A percentile compares a stretch with the other conserved stretches of the same genome.
These are phyloP conservation scores for Citrullus amarus DNA, from an alignment of 306 rosid species.

Conservation along the genomic window DNA sequence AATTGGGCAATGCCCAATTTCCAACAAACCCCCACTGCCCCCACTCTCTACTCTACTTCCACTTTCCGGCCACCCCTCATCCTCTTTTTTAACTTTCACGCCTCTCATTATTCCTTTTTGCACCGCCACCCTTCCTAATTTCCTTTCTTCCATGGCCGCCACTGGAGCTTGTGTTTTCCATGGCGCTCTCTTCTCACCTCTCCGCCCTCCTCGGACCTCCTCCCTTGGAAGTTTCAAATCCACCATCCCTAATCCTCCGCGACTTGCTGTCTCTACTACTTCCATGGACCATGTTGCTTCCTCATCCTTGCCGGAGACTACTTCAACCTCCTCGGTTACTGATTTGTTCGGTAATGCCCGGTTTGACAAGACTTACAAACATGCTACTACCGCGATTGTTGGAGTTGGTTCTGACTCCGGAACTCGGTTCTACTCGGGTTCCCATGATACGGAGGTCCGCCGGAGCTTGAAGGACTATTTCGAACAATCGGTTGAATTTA, in stretches of 20 bases:
- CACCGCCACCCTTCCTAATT: neutral
- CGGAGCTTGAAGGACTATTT: constrained; percentile 29
- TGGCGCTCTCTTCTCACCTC: neutral
- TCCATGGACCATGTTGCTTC: constrained; percentile 11
- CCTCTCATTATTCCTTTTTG: too few relatives aligned
- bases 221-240: constrained; percentile 4
- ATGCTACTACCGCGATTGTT: neutral
- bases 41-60: neutral
- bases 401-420: neutral
- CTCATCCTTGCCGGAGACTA: neutral
- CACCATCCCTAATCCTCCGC: neutral
- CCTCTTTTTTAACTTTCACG: neutral
- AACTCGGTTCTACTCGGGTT: neutral
- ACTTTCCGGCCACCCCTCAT: neutral
- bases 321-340: neutral
- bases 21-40: neutral
- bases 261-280: constrained; percentile 22
- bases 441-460: constrained; percentile 9
- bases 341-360: neutral
- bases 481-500: constrained; percentile 32
- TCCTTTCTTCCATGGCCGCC: constrained; percentile 24
- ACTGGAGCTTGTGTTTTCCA: constrained; percentile 19
- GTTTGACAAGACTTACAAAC: constrained; percentile 11
- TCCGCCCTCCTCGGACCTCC: constrained; percentile 9
- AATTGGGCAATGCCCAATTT: neutral